Conservation (phyloP, 2,329 filamentous ascomycete species). For the Sporothrix luriei region DNA sequence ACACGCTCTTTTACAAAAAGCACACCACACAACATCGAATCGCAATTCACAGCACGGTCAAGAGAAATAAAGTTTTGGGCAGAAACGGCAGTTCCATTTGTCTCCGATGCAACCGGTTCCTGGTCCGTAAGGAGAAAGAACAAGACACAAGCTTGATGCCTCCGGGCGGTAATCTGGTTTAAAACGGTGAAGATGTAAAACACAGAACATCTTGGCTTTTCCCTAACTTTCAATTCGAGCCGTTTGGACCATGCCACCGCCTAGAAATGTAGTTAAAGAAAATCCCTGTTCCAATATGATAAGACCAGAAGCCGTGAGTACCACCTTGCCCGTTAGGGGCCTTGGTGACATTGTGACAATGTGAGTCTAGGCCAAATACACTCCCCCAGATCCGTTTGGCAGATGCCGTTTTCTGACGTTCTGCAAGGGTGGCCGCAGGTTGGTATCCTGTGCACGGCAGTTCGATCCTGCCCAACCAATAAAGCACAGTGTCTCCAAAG, state of each 20-base stretch:
- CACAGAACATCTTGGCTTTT: neutral
- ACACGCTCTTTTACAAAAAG: neutral
- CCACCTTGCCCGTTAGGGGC: neutral
- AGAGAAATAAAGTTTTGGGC: conserved; percentile 27
- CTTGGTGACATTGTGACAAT: neutral
- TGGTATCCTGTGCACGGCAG: neutral
- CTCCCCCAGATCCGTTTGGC: too few relatives aligned
- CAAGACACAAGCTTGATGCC: neutral
- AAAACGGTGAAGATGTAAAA: conserved; percentile 17
- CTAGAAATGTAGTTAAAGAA: conserved; percentile 9
- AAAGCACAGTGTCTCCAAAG: too few relatives aligned
- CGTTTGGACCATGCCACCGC: neutral
- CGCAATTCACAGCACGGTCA: neutral
- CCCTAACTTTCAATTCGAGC: neutral
- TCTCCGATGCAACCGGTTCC: neutral
- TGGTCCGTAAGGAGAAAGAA: neutral
- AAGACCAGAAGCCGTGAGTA: neutral
- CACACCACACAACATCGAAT: neutral
- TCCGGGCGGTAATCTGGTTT: neutral
- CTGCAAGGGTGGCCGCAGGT: neutral
- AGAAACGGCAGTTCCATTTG: conserved; percentile 27
- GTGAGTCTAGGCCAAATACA: neutral
- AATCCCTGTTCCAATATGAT: neutral
- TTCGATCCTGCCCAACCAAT: neutral
- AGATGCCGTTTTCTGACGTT: too few relatives aligned